These are phyloP conservation scores for Phytophthora fragariaefolia DNA, from an alignment of 352 stramenopile species.

Conservation along the genomic window DNA sequence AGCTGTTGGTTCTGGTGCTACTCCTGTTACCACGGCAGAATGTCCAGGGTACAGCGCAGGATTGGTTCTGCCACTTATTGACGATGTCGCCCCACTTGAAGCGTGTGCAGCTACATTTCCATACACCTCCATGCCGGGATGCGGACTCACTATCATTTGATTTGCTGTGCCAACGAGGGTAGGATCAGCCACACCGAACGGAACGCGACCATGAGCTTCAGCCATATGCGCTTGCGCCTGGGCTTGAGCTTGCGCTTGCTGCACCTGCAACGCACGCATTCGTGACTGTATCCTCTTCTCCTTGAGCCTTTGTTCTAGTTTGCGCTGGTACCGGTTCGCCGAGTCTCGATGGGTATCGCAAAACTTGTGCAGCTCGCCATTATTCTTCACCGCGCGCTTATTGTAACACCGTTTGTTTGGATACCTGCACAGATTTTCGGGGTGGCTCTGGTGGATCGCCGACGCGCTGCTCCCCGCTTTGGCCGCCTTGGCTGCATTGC, in stretches of 20 bases:
- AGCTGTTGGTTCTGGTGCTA: too few relatives aligned
- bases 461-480: constrained; percentile 19
- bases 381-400: constrained; percentile 65
- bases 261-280: constrained; percentile 32
- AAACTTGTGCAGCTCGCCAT: constrained; percentile 72
- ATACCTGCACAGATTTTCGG: constrained; percentile 56
- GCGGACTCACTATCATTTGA: constrained; percentile 19
- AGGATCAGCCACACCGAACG: constrained; percentile 8
- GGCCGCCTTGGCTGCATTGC: constrained; percentile 18
- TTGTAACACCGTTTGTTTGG: constrained; percentile 72
- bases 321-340: constrained; percentile 70
- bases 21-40: neutral
- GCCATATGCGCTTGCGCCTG: constrained; percentile 29
- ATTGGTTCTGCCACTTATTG: constrained; percentile 1
- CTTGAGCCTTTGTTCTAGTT: constrained; percentile 55
- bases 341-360: constrained; percentile 65
- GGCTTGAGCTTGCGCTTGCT: constrained; percentile 25
- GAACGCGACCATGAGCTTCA: constrained; percentile 4
- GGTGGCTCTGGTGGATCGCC: constrained; percentile 30
- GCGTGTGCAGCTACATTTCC: neutral
- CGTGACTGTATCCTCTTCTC: constrained; percentile 41
- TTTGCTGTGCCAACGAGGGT: neutral
- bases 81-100: neutral
- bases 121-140: constrained; percentile 27
- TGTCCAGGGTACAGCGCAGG: constrained; percentile 12